A percentile compares a stretch with the other conserved stretches of the same genome.
Evolutionary conservation across 768 basidiomycete species (phyloP).

Genomic region (Tricholoma terreum): DNA sequence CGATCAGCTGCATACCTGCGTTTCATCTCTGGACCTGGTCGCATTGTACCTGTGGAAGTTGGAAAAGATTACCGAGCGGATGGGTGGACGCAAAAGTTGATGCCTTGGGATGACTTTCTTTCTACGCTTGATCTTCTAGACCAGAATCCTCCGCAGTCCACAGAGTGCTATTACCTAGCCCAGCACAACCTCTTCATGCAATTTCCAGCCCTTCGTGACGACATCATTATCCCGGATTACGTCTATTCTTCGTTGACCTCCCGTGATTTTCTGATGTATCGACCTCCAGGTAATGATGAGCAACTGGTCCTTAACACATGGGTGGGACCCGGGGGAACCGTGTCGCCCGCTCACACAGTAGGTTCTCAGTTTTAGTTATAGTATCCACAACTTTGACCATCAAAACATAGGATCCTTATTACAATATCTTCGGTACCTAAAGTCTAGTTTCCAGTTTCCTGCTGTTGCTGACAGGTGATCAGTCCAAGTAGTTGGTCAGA

Average conservation of each 20-base stretch:
- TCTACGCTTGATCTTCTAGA: conserved; percentile 36
- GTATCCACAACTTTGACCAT: neutral
- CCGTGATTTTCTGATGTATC: conserved; percentile 50
- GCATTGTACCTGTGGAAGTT: conserved; percentile 88
- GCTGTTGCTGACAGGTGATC: conserved; percentile 3
- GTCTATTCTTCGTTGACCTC: conserved; percentile 62
- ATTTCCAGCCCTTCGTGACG: conserved; percentile 72
- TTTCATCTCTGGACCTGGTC: conserved; percentile 68
- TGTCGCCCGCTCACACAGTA: conserved; percentile 89
- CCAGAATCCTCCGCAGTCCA: conserved; percentile 18
- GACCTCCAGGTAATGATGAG: conserved; percentile 63
- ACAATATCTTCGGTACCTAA: conserved; percentile 76
- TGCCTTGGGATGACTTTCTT: conserved; percentile 78
- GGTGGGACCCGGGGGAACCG: conserved; percentile 76
- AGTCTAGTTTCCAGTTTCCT: conserved; percentile 7
- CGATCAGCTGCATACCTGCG: conserved; percentile 63
- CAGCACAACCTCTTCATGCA: conserved; percentile 86
- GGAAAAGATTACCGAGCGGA: conserved; percentile 78
- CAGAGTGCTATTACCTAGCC: conserved; percentile 71
- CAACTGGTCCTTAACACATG: conserved; percentile 72
- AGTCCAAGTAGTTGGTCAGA: conserved; percentile 89
- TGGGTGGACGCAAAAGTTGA: conserved; percentile 79
- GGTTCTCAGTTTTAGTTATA: conserved; percentile 9
- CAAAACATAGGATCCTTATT: conserved; percentile 77
- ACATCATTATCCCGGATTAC: conserved; percentile 86